phyloP scores from a whole-genome alignment of 169 alveolate genomes.

The Cryptosporidium ryanae region DNA sequence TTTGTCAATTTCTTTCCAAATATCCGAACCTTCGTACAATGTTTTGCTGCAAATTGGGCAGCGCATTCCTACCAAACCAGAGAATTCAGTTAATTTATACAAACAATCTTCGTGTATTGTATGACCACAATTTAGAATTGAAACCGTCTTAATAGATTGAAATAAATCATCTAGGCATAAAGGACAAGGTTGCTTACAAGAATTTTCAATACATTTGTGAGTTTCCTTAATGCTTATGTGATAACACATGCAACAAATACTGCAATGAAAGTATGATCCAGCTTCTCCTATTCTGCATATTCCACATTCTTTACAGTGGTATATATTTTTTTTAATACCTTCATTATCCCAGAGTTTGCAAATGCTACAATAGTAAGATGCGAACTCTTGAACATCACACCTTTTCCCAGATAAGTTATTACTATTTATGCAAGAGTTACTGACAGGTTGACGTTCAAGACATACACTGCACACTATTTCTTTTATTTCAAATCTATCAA shows the following conservation, averaged over 20 bases:
- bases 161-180: constrained; percentile 78
- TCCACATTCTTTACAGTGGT: constrained; percentile 87
- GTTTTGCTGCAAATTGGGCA: constrained; percentile 62
- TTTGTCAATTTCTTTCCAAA: constrained; percentile 76
- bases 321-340: constrained; percentile 79
- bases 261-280: constrained; percentile 84
- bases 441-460: constrained; percentile 71
- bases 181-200: constrained; percentile 79
- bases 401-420: not conserved
- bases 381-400: constrained; percentile 71
- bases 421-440: constrained; percentile 49
- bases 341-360: constrained; percentile 82
- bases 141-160: constrained; percentile 74
- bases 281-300: constrained; percentile 85
- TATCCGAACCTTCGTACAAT: constrained; percentile 41
- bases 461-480: constrained; percentile 76
- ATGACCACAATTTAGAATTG: constrained; percentile 80
- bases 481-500: constrained; percentile 75
- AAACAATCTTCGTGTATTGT: constrained; percentile 76
- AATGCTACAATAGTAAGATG: constrained; percentile 73
- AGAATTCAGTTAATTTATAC: constrained; percentile 21
- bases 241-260: constrained; percentile 80
- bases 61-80: constrained; percentile 21
- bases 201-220: constrained; percentile 79
- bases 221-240: constrained; percentile 69